Base-by-base conservation (phyloP, 225 moss, liverwort and hornwort genomes). In the Ulota crispa region DNA sequence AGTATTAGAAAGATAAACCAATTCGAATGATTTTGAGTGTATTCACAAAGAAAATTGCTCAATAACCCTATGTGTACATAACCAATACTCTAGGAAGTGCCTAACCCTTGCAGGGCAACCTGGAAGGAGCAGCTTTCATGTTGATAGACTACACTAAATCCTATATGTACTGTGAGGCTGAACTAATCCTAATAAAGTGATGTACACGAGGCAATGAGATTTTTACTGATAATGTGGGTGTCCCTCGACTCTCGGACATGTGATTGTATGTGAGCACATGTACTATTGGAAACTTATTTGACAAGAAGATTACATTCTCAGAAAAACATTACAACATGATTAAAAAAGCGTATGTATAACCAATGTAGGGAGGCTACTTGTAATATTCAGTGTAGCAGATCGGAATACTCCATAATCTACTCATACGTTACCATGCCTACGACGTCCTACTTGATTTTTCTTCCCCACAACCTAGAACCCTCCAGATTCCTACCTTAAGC, bases 251-350 rank as follows among this genome's bases (percentile, higher is more conserved):
- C 75, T 37, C 63, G 77, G 67, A 72, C 68, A 70, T 64, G 64
- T 70, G 78, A 50, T 37, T 28, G 67, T 53, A 61, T 19, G n/a
- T 77, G 63, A 83, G 56, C 81, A 87, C 81, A 84, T 81, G 61
- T 74, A 78, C 87, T 84, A 81, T 43, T 81, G 73, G 87, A 84
- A 81, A 78, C 77, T 61, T 81, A 74, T 87, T 81, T 78, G 78
- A 78, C 57, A 84, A 84, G 87, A 81, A 81, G 73, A 84, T 76
- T 80, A 84, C 84, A 87, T 78, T 78, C 81, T 84, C 84, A 70
- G 84, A 69, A 81, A 79, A 81, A 83, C 80, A 87, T 77, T 80
- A 62, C 36, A 83, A 77, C 81, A 84, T 81, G 73, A 59, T 81
- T 78, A 78, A 81, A 81, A 43, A 87, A 84, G 73, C 81, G 84